phyloP scores from a whole-genome alignment of 805 yeast genomes.

The Nakazawaea ernobii region DNA sequence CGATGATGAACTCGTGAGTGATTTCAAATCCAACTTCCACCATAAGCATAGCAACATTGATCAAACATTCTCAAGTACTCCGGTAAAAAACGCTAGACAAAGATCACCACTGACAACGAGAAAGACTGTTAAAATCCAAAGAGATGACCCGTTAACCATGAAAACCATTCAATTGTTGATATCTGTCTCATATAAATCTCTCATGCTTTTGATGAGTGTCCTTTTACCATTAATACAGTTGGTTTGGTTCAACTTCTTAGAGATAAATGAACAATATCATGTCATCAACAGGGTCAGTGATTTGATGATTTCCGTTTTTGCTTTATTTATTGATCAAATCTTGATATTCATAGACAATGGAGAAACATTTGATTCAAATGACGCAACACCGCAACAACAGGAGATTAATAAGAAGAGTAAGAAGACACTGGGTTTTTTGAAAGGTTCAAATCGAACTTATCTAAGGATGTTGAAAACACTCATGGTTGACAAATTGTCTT shows the following conservation, averaged over 20 bases:
- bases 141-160: background rate
- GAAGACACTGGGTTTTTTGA: no score
- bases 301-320: background rate
- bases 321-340: conserved; percentile 4
- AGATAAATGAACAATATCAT: conserved; percentile 1
- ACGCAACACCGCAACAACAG: no score
- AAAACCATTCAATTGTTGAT: conserved; percentile 3
- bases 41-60: background rate
- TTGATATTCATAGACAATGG: conserved; percentile 1
- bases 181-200: background rate
- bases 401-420: no score
- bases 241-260: conserved; percentile 1
- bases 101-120: background rate
- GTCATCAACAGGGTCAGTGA: background rate
- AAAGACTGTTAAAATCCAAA: background rate
- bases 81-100: background rate
- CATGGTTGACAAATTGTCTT: no score
- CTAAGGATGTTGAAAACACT: no score
- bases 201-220: background rate
- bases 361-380: background rate
- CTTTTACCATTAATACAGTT: conserved; percentile 2
- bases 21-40: conserved; percentile 7
- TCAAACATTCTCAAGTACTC: background rate
- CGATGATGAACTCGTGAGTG: conserved; percentile 14
- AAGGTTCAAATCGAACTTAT: no score